These are phyloP conservation scores for Carnegiea gigantea DNA, from an alignment of 179 eudicot genomes.

Conservation along the genomic window DNA sequence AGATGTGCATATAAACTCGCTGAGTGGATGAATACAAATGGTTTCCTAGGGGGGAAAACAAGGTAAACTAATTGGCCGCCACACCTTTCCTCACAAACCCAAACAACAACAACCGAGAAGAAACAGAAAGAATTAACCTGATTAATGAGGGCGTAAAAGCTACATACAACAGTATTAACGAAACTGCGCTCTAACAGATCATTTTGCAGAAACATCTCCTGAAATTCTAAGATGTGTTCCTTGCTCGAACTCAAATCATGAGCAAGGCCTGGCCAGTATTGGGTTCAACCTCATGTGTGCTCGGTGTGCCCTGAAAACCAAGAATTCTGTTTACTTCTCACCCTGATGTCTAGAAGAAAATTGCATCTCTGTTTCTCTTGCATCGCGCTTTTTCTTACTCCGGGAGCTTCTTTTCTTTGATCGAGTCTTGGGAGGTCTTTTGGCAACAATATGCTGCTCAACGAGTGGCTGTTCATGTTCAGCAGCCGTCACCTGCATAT, in stretches of 20 bases:
- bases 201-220: slow-evolving; percentile 23
- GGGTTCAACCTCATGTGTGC: background rate
- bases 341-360: slow-evolving; percentile 27
- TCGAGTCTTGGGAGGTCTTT: slow-evolving; percentile 40
- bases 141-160: slow-evolving; percentile 21
- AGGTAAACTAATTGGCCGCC: slow-evolving; percentile 13
- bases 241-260: slow-evolving; percentile 12
- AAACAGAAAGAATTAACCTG: slow-evolving; percentile 32
- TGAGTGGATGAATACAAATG: slow-evolving; percentile 28
- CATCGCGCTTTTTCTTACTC: slow-evolving; percentile 43
- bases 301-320: background rate
- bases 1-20: slow-evolving; percentile 22
- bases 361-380: slow-evolving; percentile 31
- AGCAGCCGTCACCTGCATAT: slow-evolving; percentile 25
- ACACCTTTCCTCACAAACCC: slow-evolving; percentile 3
- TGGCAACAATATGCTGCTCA: slow-evolving; percentile 29
- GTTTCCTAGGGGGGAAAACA: slow-evolving; percentile 13
- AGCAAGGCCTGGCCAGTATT: slow-evolving; percentile 7
- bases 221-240: slow-evolving; percentile 19
- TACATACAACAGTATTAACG: slow-evolving; percentile 37
- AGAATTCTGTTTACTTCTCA: slow-evolving; percentile 22
- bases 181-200: slow-evolving; percentile 21
- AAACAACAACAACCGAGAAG: slow-evolving; percentile 15
- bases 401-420: slow-evolving; percentile 36
- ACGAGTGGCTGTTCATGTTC: slow-evolving; percentile 25